A percentile compares a stretch with the other conserved stretches of the same genome.
Evolutionary conservation across 208 protist genomes (phyloP).

Genomic region (Herpetomonas samuelpessoai): DNA sequence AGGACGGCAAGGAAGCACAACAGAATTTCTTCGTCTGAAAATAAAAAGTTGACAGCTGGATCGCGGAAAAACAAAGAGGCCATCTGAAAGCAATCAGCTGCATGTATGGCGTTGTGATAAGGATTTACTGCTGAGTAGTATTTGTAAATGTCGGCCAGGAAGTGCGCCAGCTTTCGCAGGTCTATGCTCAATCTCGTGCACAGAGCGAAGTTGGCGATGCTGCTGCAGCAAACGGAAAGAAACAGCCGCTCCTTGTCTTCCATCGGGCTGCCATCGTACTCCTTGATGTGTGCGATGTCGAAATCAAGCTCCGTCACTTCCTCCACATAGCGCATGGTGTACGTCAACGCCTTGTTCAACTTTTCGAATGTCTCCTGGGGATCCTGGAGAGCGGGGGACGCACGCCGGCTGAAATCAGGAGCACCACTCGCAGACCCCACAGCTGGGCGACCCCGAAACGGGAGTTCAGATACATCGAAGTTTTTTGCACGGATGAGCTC

Average conservation of each 20-base stretch:
- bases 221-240: constrained; percentile 77
- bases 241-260: constrained; percentile 72
- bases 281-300: constrained; percentile 52
- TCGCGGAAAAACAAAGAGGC: constrained; percentile 77
- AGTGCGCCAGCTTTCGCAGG: constrained; percentile 57
- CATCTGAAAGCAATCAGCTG: constrained; percentile 83
- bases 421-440: background rate
- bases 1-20: constrained; percentile 70
- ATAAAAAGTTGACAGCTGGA: constrained; percentile 63
- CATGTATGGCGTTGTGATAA: constrained; percentile 82
- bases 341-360: constrained; percentile 64
- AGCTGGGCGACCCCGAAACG: background rate
- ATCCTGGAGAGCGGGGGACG: constrained; percentile 49
- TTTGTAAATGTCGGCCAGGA: constrained; percentile 54
- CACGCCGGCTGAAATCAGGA: constrained; percentile 20
- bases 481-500: background rate
- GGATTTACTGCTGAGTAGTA: constrained; percentile 58
- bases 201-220: constrained; percentile 82
- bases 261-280: constrained; percentile 77
- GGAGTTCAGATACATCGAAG: background rate
- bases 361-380: constrained; percentile 61
- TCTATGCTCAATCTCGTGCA: constrained; percentile 46
- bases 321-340: constrained; percentile 80
- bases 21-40: constrained; percentile 86
- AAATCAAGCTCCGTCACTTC: constrained; percentile 78